Conservation (phyloP, 2,329 filamentous ascomycete species). For the Penicillium griseofulvum region DNA sequence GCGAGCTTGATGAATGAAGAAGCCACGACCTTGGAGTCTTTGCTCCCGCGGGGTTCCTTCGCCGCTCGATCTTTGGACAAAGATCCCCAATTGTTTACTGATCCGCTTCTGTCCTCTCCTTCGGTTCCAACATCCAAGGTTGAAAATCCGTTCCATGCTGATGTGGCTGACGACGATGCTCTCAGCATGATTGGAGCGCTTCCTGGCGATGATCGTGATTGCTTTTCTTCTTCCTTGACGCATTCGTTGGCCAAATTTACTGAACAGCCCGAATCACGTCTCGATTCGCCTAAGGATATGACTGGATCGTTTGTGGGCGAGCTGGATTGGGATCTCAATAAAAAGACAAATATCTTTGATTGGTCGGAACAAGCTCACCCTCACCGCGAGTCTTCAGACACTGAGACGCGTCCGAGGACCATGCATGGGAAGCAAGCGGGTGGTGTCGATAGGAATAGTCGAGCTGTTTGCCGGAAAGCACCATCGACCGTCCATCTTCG, state of each 20-base stretch:
- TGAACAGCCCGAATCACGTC: background rate
- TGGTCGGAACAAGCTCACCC: slow-evolving; percentile 60
- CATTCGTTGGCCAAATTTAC: slow-evolving; percentile 10
- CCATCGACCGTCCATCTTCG: slow-evolving; percentile 61
- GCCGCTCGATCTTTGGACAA: slow-evolving; percentile 25
- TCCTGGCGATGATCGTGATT: slow-evolving; percentile 22
- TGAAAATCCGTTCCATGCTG: slow-evolving; percentile 23
- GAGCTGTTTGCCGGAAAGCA: slow-evolving; percentile 55
- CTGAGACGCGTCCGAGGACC: slow-evolving; percentile 58
- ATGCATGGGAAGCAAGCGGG: slow-evolving; percentile 62
- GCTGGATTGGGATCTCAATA: slow-evolving; percentile 36
- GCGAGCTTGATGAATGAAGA: slow-evolving; percentile 40
- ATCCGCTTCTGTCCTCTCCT: slow-evolving; percentile 14
- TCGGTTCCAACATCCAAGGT: slow-evolving; percentile 15
- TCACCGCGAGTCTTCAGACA: slow-evolving; percentile 53
- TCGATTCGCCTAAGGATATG: slow-evolving; percentile 1
- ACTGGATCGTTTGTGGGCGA: slow-evolving; percentile 14
- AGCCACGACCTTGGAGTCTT: slow-evolving; percentile 47
- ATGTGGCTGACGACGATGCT: slow-evolving; percentile 26
- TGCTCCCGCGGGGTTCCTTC: slow-evolving; percentile 49
- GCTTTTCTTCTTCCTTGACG: slow-evolving; percentile 4
- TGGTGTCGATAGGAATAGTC: slow-evolving; percentile 55
- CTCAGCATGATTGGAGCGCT: slow-evolving; percentile 30
- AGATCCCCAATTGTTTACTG: slow-evolving; percentile 20
- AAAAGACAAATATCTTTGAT: slow-evolving; percentile 60